A percentile compares a stretch with the other conserved stretches of the same genome.
These are phyloP conservation scores for Sarcodon sp. DNA, from an alignment of 768 basidiomycete genomes.

Conservation along the genomic window DNA sequence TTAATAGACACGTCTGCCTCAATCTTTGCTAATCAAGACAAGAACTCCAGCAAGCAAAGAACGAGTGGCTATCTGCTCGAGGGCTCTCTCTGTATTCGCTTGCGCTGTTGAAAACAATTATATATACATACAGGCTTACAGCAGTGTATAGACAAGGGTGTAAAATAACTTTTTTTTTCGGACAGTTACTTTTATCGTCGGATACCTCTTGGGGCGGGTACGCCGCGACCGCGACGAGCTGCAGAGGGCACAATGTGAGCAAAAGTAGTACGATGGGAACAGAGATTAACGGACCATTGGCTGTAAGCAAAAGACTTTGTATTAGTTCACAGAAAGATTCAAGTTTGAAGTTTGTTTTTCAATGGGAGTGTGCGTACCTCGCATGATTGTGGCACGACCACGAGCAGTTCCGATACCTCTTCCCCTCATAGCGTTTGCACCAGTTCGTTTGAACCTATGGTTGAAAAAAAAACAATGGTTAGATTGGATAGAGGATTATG, in stretches of 20 bases:
- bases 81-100: no score
- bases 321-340: constrained; percentile 4
- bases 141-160: no score
- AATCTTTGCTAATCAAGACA: no score
- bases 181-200: constrained; percentile 39
- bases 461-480: neutral
- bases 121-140: no score
- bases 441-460: constrained; percentile 94
- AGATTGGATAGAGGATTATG: constrained; percentile 1
- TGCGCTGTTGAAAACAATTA: no score
- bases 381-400: constrained; percentile 97
- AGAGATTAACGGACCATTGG: constrained; percentile 48
- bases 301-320: constrained; percentile 25
- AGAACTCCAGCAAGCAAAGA: no score
- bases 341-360: constrained; percentile 3
- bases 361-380: constrained; percentile 78
- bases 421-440: constrained; percentile 97
- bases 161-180: neutral
- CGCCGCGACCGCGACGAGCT: constrained; percentile 86
- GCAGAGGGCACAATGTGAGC: constrained; percentile 8
- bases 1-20: no score
- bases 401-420: constrained; percentile 98
- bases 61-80: no score
- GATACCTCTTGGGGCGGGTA: constrained; percentile 66
- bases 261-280: neutral